Evolutionary conservation across 2,329 filamentous ascomycete species (phyloP), one percentile per base, ranked within the genome.

Genomic region (Orbilia oligospora): DNA sequence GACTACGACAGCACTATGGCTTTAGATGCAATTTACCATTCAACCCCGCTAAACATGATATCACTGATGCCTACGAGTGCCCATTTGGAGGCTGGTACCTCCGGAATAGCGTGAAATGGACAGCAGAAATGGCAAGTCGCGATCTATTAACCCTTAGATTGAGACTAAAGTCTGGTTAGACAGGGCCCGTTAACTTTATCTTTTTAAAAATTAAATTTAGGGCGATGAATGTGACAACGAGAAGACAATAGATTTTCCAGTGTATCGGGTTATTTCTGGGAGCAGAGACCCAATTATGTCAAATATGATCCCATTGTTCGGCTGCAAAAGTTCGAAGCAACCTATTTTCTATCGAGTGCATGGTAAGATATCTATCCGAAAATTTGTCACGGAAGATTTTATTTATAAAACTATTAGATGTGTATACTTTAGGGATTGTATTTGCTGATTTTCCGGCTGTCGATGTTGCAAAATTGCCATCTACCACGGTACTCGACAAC

Each of bases 1-100:
- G 46, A 9, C 16, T 71, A 41, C 51, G 68, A n/a, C 58, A 63
- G 20, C 68, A 71, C 55, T 71, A 71, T n/a, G 68, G 68, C 5
- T 53, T 71, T 18, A 16, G 18, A 9, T 56, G 49, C 33, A 20
- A n/a, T 14, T 5, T 44, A 27, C 33, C 36, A 0, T 69, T 56
- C 38, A 9, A 56, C 10, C 24, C 49, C 22, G 10, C 16, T 18
- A 58, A 30, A 8, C 51, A 69, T 30, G 51, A 69, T 18, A 56
- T 41, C 12, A 10, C 33, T 2, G 36, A 69, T 36, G 51, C 66
- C 18, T 55, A 46, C 18, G 51, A 69, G 36, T 56, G 66, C 12
- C 30, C 30, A 9, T 69, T 69, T 33, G 49, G 66, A 0, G 66
- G 66, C 20, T 44, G 48, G 33, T 30, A 44, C 22, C 30, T 58